Evolutionary conservation across 768 basidiomycete genomes (phyloP), one percentile per base, ranked within the genome.

Genomic region (Rossbeevera mucosa): DNA sequence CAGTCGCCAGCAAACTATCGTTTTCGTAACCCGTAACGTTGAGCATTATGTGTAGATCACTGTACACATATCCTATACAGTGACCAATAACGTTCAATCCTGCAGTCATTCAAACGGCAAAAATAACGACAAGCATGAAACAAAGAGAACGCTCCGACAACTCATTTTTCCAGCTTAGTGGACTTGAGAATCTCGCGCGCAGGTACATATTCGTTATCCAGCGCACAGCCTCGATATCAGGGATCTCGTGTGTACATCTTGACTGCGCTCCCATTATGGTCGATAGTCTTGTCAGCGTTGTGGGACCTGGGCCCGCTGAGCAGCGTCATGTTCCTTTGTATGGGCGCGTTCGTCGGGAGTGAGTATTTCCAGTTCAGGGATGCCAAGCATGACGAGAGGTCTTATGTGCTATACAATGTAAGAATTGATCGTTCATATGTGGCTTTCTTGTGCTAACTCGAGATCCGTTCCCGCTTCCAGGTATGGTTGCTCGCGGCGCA

Each of bases 371-470:
- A 48, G 20, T 54, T 51, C 31, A 47, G 55, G 24, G 48, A 50
- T 12, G 41, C n/a, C 38, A 58, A 48, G 5, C 5, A 47, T 8
- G 59, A 60, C 18, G 47, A 61, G 36, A n/a, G 9, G 16, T 56
- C 48, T 11, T 57, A 51, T 22, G 28, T 50, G 2, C n/a, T 61
- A 20, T 60, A 61, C 31, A 60, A 60, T 14, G 59, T 60, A 18
- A 20, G 51, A 50, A 16, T 22, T 40, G 8, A 18, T 18, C 29
- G 5, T n/a, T n/a, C n/a, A n/a, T n/a, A 21, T 29, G 28, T 45
- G 13, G 26, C 5, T 29, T 18, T 4, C 8, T 18, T 4, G 7
- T 22, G 11, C 20, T 16, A 25, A 22, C 30, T 24, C 46, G 9
- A 12, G 29, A 18, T 4, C 16, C 40, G 13, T 21, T 9, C n/a